Base-by-base conservation (phyloP, 2,329 filamentous ascomycete genomes). In the Epichloe hybrida region DNA sequence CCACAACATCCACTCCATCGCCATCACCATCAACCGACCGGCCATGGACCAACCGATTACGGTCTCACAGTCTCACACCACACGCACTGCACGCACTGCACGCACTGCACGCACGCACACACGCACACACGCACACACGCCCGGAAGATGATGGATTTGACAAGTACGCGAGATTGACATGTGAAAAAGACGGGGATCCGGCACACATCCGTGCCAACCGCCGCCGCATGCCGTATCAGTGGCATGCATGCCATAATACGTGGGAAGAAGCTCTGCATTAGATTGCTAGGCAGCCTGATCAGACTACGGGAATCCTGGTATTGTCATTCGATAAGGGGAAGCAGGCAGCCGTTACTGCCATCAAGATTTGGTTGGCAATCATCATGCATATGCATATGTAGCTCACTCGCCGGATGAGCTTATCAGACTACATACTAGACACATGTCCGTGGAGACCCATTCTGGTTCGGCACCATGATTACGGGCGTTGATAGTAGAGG, bases 151-250 rank as follows among this genome's bases (percentile, higher is more conserved):
- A 27, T 8, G 27, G 27, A 4, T 31, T 31, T 9, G 35, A 23
- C 44, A 20, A 23, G 48, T 44, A 34, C 39, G 20, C n/a, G 21
- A 34, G 31, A 11, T 49, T 45, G 48, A 40, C 48, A 49, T 49
- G 48, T 49, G 48, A 49, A 38, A 27, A 27, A 39, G 12, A 31
- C 8, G 27, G 27, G 27, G 3, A 31, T 31, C 27, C 8, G 27
- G 27, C 3, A 31, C 27, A 31, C 27, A 31, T 31, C 27, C 27
- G 27, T 31, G 38, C 54, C 54, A 55, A 52, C 52, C 52, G 48
- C 54, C 51, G 50, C 47, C 17, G 50, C 52, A 55, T 50, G 36
- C 42, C 36, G 15, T 40, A 35, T 40, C 34, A 37, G 47, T n/a
- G 20, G 31, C 27, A 8, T 27, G 27, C 27, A 27, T 27, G 27